Evolutionary conservation across 2,329 filamentous ascomycete species (phyloP), one percentile per base, ranked within the genome.

Genomic region (Monascus ruber): DNA sequence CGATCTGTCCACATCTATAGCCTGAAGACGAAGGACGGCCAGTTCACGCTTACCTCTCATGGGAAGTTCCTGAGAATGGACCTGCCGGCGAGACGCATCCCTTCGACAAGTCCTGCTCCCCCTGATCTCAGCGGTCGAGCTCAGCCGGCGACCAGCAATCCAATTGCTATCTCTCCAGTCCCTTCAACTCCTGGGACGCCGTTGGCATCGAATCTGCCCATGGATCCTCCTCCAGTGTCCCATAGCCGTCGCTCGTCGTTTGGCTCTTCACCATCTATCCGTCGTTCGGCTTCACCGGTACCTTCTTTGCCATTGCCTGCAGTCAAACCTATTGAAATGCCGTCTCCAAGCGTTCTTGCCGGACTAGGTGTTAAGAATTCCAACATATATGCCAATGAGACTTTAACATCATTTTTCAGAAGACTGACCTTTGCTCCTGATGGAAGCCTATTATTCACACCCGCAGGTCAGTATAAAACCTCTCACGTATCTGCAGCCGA

Each of bases 1-100:
- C 83, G 91, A 58, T 95, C 91, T 2, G 89, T 96, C 9, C 93
- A 98, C 62, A 91, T 98, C 49, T 98, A 98, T 67, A 89, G 84
- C 1, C 70, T 98, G 46, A 94, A 86, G 68, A 94, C 85, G 24
- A 98, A 96, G 57, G 91, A 98, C 53, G 91, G 91, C 26, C 86
- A 94, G 51, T 94, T 94, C 58, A 87, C 86, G 0, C 71, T 98
- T 37, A 74, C 73, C 40, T 80, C 85, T 17, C 79, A 82, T 58
- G 77, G 83, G 44, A 88, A 88, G 59, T 74, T 96, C 47, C 81
- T 85, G 35, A 91, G 84, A 66, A 89, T 93, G 71, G 91, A 98
- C 60, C 70, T 98, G n/a, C 93, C 91, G 26, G 79, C 85, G 31
- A 79, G 89, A 46, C 78, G 89, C 34, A 86, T 95, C 48, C 89